These are phyloP conservation scores for Cerrena zonata DNA, from an alignment of 1,284 basidiomycete species.

Conservation along the genomic window DNA sequence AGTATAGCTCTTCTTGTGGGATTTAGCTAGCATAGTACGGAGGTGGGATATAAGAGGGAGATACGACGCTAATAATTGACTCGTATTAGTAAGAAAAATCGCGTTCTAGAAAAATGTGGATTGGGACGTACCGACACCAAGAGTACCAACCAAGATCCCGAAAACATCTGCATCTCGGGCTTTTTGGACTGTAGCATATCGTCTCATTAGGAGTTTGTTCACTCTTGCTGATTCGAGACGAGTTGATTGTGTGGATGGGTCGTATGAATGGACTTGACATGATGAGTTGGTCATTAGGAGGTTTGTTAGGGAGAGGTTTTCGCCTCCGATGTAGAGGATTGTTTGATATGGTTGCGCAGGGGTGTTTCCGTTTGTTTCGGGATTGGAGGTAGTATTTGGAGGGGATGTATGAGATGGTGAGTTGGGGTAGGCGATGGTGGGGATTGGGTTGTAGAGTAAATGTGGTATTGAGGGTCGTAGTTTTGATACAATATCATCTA, in stretches of 20 bases:
- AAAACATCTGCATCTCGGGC: constrained; percentile 91
- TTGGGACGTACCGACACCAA: constrained; percentile 71
- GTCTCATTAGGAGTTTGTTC: constrained; percentile 85
- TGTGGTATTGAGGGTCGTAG: constrained; percentile 23
- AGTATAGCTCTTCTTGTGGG: constrained; percentile 87
- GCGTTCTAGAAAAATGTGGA: neutral
- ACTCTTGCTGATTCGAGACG: constrained; percentile 59
- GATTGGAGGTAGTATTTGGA: constrained; percentile 3
- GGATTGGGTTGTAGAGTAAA: constrained; percentile 20
- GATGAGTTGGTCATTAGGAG: constrained; percentile 73
- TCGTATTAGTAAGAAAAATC: neutral
- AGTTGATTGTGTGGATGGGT: constrained; percentile 49
- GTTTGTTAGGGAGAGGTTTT: constrained; percentile 81
- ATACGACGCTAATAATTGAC: constrained; percentile 57
- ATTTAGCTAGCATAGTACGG: constrained; percentile 56
- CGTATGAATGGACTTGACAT: constrained; percentile 61
- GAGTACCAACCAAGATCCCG: constrained; percentile 90
- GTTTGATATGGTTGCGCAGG: too few relatives aligned
- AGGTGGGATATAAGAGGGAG: constrained; percentile 77
- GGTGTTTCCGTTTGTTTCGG: neutral
- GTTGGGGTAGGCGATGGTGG: constrained; percentile 12
- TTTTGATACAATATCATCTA: constrained; percentile 35
- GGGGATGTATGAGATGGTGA: too few relatives aligned
- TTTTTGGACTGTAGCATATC: constrained; percentile 84
- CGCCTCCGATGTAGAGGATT: constrained; percentile 81